Percentiles rank a stretch among this genome's conserved stretches.
phyloP scores from a whole-genome alignment of 805 yeast genomes.

The Barnettozyma vustinii region DNA sequence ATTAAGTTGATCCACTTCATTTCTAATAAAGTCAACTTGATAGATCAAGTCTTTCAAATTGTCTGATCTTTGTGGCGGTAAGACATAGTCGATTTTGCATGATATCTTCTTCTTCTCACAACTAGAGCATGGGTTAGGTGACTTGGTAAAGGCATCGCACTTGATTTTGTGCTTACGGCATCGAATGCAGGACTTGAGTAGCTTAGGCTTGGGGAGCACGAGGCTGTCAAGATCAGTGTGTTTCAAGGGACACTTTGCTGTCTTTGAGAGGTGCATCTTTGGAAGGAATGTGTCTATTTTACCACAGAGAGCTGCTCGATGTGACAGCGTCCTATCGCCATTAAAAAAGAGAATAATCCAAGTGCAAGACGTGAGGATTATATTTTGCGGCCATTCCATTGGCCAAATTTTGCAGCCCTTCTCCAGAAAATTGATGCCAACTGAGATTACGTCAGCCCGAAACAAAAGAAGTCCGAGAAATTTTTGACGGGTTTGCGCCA shows the following conservation, averaged over 20 bases:
- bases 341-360: neutral
- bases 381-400: conserved; percentile 3
- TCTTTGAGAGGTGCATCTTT: neutral
- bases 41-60: conserved; percentile 20
- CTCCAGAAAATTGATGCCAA: neutral
- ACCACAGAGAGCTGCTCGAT: neutral
- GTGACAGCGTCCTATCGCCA: neutral
- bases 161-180: conserved; percentile 64
- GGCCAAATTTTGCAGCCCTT: neutral
- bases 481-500: conserved; percentile 1
- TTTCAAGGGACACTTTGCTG: neutral
- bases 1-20: conserved; percentile 11
- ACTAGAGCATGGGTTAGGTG: conserved; percentile 52
- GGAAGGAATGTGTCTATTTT: neutral
- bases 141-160: conserved; percentile 49
- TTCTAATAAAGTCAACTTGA: conserved; percentile 16
- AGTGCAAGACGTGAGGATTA: neutral
- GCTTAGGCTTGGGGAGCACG: conserved; percentile 31
- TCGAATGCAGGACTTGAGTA: conserved; percentile 53
- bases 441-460: neutral
- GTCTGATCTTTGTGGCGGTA: conserved; percentile 39
- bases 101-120: conserved; percentile 46
- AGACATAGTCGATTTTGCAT: conserved; percentile 52
- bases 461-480: neutral
- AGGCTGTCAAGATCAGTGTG: conserved; percentile 1